Evolutionary conservation across 345 rosid genomes (phyloP).

Genomic region (Lepidium africanum): DNA sequence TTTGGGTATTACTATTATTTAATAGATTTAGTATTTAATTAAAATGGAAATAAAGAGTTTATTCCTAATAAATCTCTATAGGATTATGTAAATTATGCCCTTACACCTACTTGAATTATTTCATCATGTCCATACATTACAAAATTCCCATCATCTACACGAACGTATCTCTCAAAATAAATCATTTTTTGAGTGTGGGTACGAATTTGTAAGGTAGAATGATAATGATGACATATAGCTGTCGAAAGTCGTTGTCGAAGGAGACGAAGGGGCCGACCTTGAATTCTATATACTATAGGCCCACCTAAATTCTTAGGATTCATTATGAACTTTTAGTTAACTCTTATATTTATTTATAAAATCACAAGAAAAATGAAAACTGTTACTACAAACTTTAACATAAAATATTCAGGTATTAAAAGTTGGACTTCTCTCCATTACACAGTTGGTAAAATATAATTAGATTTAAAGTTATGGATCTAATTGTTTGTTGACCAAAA

Average conservation of each 20-base stretch:
- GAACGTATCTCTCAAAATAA: not conserved
- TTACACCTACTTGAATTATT: slow-evolving; percentile 12
- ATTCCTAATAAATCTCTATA: no score
- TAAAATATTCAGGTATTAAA: not conserved
- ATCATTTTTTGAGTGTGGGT: not conserved
- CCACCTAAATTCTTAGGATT: slow-evolving; percentile 19
- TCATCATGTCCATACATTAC: slow-evolving; percentile 21
- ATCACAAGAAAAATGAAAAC: not conserved
- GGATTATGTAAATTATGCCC: no score
- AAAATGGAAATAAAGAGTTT: no score
- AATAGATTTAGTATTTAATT: no score
- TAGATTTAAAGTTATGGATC: no score
- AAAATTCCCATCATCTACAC: slow-evolving; percentile 8
- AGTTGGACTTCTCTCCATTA: no score
- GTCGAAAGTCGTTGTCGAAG: not conserved
- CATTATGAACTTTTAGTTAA: not conserved
- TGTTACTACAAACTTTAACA: not conserved
- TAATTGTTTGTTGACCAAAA: no score
- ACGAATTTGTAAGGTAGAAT: slow-evolving; percentile 2
- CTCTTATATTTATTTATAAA: not conserved
- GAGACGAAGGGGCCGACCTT: slow-evolving; percentile 19
- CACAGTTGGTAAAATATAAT: no score
- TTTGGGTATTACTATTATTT: no score
- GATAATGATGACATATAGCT: slow-evolving; percentile 20
- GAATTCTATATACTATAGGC: slow-evolving; percentile 9